phyloP scores from a whole-genome alignment of 805 yeast genomes.

The Metschnikowia proteae region DNA sequence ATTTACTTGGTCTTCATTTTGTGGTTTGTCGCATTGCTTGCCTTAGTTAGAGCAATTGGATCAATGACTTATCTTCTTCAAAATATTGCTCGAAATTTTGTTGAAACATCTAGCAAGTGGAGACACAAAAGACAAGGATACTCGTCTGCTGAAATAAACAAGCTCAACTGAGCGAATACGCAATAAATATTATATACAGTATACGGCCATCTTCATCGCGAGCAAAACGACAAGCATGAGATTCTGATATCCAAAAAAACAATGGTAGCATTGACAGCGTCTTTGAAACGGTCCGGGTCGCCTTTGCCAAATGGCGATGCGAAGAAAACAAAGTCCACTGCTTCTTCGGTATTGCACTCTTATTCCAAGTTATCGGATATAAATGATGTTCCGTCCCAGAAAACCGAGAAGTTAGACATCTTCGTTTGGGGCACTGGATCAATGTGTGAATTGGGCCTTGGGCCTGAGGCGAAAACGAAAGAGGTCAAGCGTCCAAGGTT shows the following conservation, averaged over 20 bases:
- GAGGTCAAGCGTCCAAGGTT: constrained; percentile 95
- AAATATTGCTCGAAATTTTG: constrained; percentile 32
- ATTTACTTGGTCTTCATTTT: constrained; percentile 77
- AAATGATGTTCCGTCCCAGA: constrained; percentile 37
- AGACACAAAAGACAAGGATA: constrained; percentile 39
- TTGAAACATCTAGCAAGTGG: constrained; percentile 41
- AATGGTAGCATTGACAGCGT: constrained; percentile 45
- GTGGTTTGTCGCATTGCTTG: constrained; percentile 88
- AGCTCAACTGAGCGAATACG: constrained; percentile 23
- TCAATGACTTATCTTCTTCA: constrained; percentile 64
- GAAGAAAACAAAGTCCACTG: constrained; percentile 27
- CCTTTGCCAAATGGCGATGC: constrained; percentile 19
- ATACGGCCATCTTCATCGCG: background rate
- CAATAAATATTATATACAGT: background rate
- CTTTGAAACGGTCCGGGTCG: constrained; percentile 26
- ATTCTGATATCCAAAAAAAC: background rate
- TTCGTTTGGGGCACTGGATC: constrained; percentile 97
- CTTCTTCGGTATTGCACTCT: constrained; percentile 46
- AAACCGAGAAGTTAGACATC: constrained; percentile 57
- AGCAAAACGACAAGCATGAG: background rate
- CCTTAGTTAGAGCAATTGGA: constrained; percentile 79
- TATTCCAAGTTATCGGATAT: constrained; percentile 46
- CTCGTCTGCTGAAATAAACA: constrained; percentile 29
- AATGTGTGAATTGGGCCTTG: constrained; percentile 97
- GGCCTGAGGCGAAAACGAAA: constrained; percentile 85